Conservation (phyloP, 169 alveolate genomes). For the Cryptosporidium ryanae region DNA sequence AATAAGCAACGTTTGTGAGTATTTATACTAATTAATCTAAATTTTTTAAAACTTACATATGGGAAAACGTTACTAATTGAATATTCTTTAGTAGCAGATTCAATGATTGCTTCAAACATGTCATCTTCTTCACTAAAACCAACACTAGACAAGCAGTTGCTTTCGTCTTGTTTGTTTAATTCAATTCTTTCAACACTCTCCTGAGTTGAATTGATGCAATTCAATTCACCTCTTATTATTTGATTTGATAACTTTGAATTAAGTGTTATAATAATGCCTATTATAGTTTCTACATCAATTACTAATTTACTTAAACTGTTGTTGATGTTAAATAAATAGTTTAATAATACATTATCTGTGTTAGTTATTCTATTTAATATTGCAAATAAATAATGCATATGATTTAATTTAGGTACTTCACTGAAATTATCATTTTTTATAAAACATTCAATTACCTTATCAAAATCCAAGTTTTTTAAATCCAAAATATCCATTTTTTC, state of each 20-base stretch:
- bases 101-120: conserved; percentile 70
- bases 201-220: conserved; percentile 21
- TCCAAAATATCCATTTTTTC: neutral
- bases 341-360: conserved; percentile 8
- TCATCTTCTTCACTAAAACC: conserved; percentile 58
- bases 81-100: conserved; percentile 55
- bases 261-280: conserved; percentile 3
- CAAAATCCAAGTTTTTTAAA: neutral
- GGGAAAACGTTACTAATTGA: conserved; percentile 37
- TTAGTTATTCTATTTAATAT: conserved; percentile 37
- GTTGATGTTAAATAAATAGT: neutral
- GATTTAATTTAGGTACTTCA: conserved; percentile 29
- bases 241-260: conserved; percentile 36
- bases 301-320: neutral
- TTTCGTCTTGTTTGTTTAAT: neutral
- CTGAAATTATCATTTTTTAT: neutral
- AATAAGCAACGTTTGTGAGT: neutral
- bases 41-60: conserved; percentile 39
- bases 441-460: conserved; percentile 15
- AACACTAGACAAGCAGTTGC: neutral
- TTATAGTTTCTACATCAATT: conserved; percentile 1
- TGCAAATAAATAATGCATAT: conserved; percentile 38
- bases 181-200: neutral
- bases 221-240: conserved; percentile 54
- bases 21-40: neutral